Conservation (phyloP, 1,139 yeast genomes). For the Scheffersomyces insectosa region DNA sequence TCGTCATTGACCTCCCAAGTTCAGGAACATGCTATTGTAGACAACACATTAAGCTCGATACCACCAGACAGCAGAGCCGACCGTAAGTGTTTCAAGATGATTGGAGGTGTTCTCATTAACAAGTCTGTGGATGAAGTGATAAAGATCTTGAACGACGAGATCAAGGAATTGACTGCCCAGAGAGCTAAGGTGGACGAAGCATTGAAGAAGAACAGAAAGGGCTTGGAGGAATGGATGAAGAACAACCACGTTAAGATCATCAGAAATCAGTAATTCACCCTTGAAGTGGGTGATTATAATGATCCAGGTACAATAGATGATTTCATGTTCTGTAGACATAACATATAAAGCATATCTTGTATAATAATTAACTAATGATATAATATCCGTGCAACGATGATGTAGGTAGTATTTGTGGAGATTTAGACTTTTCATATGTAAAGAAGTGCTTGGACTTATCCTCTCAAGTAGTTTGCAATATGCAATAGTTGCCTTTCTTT, state of each 20-base stretch:
- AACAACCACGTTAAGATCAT: slow-evolving; percentile 67
- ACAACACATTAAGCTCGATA: slow-evolving; percentile 48
- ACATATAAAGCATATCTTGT: slow-evolving; percentile 2
- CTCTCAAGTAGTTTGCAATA: too few species aligned
- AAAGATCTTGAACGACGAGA: slow-evolving; percentile 65
- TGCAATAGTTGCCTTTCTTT: too few species aligned
- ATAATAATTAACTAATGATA: too few species aligned
- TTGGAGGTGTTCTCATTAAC: slow-evolving; percentile 90
- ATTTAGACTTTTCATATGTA: too few species aligned
- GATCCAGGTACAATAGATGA: not conserved
- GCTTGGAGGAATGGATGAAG: slow-evolving; percentile 68
- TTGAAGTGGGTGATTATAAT: not conserved
- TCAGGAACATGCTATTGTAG: slow-evolving; percentile 45
- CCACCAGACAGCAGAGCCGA: slow-evolving; percentile 50
- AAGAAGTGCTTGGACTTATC: too few species aligned
- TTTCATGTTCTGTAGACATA: not conserved
- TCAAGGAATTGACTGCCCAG: slow-evolving; percentile 34
- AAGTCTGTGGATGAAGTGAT: slow-evolving; percentile 75
- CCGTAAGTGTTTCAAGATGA: slow-evolving; percentile 88
- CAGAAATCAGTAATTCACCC: slow-evolving; percentile 15
- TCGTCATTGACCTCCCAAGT: slow-evolving; percentile 47
- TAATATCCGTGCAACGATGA: too few species aligned
- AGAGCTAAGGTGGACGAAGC: slow-evolving; percentile 47
- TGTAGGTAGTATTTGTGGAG: too few species aligned
- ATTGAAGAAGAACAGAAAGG: slow-evolving; percentile 47